Evolutionary conservation across 495 filamentous ascomycete species (phyloP).

Genomic region (Penicillium verhagenii): DNA sequence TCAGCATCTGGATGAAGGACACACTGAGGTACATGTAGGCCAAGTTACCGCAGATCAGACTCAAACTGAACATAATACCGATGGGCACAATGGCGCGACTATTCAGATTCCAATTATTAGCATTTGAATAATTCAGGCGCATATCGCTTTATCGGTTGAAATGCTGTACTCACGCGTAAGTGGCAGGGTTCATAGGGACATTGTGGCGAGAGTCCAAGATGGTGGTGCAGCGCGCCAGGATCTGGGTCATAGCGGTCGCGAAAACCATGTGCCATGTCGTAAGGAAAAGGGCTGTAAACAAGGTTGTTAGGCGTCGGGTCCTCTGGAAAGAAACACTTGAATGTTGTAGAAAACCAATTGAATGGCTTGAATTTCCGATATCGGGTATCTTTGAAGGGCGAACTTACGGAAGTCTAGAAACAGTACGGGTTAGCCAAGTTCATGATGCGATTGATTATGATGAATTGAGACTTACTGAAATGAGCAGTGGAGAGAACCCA

Average conservation of each 20-base stretch:
- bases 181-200: constrained; percentile 80
- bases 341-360: background rate
- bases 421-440: constrained; percentile 20
- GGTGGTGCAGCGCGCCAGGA: constrained; percentile 75
- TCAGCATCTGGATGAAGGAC: constrained; percentile 93
- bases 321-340: background rate
- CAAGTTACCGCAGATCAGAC: constrained; percentile 86
- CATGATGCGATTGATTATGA: constrained; percentile 2
- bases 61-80: constrained; percentile 84
- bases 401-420: constrained; percentile 39
- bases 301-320: background rate
- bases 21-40: constrained; percentile 88
- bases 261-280: constrained; percentile 88
- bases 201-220: constrained; percentile 81
- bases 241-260: constrained; percentile 81
- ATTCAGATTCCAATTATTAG: background rate
- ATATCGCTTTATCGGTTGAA: background rate
- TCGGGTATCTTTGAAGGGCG: background rate
- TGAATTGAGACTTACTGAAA: constrained; percentile 64
- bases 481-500: constrained; percentile 77
- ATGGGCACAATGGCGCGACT: constrained; percentile 81
- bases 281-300: constrained; percentile 57
- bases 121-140: background rate
- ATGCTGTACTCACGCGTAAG: constrained; percentile 59
- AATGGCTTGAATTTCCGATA: background rate